A percentile compares a stretch with the other conserved stretches of the same genome.
phyloP scores from a whole-genome alignment of 169 alveolate species.

The Eimeria zaria region DNA sequence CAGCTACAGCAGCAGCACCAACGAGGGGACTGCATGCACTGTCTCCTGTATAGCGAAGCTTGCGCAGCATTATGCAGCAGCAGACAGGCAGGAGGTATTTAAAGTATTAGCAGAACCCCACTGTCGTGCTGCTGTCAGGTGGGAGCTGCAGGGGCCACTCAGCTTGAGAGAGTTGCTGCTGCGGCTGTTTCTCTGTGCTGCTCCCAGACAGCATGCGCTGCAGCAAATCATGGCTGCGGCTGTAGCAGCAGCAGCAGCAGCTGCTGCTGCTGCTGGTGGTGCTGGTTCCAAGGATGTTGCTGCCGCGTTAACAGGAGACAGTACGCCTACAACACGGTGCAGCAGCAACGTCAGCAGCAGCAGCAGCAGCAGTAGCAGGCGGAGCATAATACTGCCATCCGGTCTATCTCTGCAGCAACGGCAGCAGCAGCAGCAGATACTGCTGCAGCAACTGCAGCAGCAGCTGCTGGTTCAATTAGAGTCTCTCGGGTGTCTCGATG shows the following conservation, averaged over 20 bases:
- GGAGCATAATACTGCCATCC: background rate
- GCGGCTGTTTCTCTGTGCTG: slow-evolving; percentile 17
- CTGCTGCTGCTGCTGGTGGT: background rate
- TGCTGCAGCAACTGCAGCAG: slow-evolving; percentile 52
- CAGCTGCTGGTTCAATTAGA: slow-evolving; percentile 39
- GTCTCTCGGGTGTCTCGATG: slow-evolving; percentile 27
- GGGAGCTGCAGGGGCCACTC: slow-evolving; percentile 2
- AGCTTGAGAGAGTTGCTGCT: slow-evolving; percentile 28
- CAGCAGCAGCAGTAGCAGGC: slow-evolving; percentile 7
- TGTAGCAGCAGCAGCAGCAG: slow-evolving; percentile 20
- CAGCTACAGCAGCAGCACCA: slow-evolving; percentile 42
- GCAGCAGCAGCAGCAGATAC: slow-evolving; percentile 22
- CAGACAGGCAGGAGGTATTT: slow-evolving; percentile 21
- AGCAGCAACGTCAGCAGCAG: slow-evolving; percentile 22
- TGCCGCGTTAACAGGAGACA: background rate
- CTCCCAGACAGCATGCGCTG: background rate
- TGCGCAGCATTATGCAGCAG: slow-evolving; percentile 3
- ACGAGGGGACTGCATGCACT: slow-evolving; percentile 7
- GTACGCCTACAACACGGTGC: background rate
- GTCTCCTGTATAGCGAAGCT: background rate
- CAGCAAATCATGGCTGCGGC: slow-evolving; percentile 28
- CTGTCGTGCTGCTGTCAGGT: slow-evolving; percentile 11
- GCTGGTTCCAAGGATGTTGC: background rate
- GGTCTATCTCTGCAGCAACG: slow-evolving; percentile 38
- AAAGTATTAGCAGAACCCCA: background rate